A percentile compares a stretch with the other conserved stretches of the same genome.
Evolutionary conservation across 129 eudicot genomes (phyloP).

Genomic region (Artemisia annua): DNA sequence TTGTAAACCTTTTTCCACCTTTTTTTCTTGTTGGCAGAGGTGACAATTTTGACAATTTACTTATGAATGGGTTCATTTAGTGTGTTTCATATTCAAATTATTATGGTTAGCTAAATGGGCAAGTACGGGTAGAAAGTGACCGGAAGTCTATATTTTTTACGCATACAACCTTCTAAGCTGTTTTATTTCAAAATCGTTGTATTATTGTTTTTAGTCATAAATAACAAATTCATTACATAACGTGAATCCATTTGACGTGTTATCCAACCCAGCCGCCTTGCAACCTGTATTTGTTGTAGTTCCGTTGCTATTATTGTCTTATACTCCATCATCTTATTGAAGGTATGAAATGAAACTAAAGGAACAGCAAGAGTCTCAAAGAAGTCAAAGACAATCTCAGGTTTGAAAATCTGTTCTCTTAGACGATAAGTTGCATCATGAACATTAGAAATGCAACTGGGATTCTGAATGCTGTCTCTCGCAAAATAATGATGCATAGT

Average conservation of each 20-base stretch:
- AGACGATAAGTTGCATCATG: background rate
- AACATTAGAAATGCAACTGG: conserved; percentile 13
- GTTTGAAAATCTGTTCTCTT: conserved; percentile 38
- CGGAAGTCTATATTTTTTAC: no score
- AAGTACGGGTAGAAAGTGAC: no score
- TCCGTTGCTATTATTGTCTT: background rate
- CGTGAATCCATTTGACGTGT: background rate
- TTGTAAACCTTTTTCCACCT: background rate
- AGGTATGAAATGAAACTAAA: conserved; percentile 94
- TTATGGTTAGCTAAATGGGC: no score
- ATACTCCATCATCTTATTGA: conserved; percentile 19
- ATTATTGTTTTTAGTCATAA: no score
- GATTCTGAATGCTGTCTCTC: background rate
- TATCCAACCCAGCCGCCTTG: background rate
- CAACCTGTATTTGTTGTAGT: background rate
- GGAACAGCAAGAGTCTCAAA: conserved; percentile 89
- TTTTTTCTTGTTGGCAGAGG: no score
- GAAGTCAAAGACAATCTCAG: conserved; percentile 85
- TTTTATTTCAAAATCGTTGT: no score
- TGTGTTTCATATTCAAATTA: no score
- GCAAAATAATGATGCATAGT: background rate
- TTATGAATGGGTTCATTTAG: no score
- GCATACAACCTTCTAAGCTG: no score
- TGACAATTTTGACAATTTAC: no score
- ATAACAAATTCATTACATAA: background rate